phyloP scores from a whole-genome alignment of 208 protist genomes.

The Acanthamoeba royreba region DNA sequence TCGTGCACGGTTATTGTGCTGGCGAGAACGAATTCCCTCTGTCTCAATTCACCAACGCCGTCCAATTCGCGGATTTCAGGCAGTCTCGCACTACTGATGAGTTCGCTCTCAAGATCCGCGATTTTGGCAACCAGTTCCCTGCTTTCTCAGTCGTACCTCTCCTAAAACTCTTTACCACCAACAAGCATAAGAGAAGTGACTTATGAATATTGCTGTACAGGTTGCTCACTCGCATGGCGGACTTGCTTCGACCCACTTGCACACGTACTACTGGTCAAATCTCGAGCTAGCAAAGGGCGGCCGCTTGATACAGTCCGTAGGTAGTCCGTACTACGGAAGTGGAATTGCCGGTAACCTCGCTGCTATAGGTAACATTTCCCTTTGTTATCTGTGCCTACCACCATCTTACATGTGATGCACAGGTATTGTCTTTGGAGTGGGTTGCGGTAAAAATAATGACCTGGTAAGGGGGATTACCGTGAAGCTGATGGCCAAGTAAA shows the following conservation, averaged over 20 bases:
- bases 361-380: not conserved
- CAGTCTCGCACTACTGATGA: slow-evolving; percentile 26
- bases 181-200: too few species aligned
- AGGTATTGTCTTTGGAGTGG: not conserved
- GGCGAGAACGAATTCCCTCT: not conserved
- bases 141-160: too few species aligned
- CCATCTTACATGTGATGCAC: too few species aligned
- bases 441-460: slow-evolving; percentile 53
- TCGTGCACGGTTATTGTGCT: slow-evolving; percentile 60
- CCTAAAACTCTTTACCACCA: too few species aligned
- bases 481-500: too few species aligned
- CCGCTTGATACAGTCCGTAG: slow-evolving; percentile 66
- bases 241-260: slow-evolving; percentile 52
- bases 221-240: slow-evolving; percentile 73
- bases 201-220: slow-evolving; percentile 14
- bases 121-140: slow-evolving; percentile 6
- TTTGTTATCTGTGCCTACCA: too few species aligned
- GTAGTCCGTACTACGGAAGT: slow-evolving; percentile 67
- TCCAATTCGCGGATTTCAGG: slow-evolving; percentile 21
- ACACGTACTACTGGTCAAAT: slow-evolving; percentile 61
- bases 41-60: slow-evolving; percentile 24
- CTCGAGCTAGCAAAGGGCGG: not conserved
- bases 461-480: too few species aligned
- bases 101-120: slow-evolving; percentile 42
- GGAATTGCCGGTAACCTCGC: slow-evolving; percentile 57